A percentile compares a stretch with the other conserved stretches of the same genome.
Conservation (phyloP, 805 yeast genomes). For the Schwanniomyces polymorphus region DNA sequence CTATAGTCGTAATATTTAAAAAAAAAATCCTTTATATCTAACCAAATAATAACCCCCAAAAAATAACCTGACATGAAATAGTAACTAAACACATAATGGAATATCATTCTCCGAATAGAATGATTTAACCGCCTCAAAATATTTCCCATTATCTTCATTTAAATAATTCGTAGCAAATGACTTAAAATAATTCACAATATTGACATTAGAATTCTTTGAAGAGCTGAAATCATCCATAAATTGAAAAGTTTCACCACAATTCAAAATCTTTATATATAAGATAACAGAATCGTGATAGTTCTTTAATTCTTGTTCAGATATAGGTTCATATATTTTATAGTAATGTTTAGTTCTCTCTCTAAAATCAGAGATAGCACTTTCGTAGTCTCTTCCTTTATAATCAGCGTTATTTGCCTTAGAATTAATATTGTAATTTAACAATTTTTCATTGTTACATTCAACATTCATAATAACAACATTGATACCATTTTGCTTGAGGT, state of each 20-base stretch:
- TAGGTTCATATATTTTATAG: conserved; percentile 32
- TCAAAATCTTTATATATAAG: conserved; percentile 22
- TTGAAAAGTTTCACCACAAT: conserved; percentile 22
- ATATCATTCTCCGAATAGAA: conserved; percentile 11
- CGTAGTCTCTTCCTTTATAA: conserved; percentile 53
- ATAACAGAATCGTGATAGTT: conserved; percentile 13
- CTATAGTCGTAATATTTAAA: background rate
- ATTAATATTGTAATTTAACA: conserved; percentile 60
- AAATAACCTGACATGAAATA: background rate
- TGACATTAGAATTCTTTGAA: conserved; percentile 1
- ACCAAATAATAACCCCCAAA: background rate
- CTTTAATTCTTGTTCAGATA: conserved; percentile 22
- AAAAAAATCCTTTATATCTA: background rate
- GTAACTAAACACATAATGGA: background rate
- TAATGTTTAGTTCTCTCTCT: conserved; percentile 56
- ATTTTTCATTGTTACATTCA: conserved; percentile 51
- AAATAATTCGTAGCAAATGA: conserved; percentile 17
- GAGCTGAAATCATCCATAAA: background rate
- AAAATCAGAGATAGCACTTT: conserved; percentile 58
- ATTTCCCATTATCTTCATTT: conserved; percentile 20
- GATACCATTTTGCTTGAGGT: conserved; percentile 17
- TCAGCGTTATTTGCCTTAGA: conserved; percentile 65
- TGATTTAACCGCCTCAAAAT: conserved; percentile 24
- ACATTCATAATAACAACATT: conserved; percentile 58
- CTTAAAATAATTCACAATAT: conserved; percentile 6